Conservation (phyloP, 192 early-diverging fungal species). For the Mortierella hygrophila region DNA sequence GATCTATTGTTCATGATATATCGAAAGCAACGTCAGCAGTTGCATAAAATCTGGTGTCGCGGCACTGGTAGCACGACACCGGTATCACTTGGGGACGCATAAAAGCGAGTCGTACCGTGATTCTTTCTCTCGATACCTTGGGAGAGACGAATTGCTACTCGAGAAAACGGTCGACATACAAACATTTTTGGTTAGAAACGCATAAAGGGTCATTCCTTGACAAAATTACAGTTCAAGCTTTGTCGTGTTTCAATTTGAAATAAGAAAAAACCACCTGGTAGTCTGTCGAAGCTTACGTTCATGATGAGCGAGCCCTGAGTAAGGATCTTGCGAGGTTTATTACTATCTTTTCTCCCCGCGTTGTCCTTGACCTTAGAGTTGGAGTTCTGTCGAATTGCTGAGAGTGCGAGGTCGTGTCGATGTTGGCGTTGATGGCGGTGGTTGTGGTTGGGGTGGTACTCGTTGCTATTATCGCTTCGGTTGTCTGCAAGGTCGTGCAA, state of each 20-base stretch:
- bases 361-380: background rate
- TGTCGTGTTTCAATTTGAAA: background rate
- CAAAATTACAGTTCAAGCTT: background rate
- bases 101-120: slow-evolving; percentile 20
- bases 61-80: background rate
- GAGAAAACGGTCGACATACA: background rate
- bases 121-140: slow-evolving; percentile 25
- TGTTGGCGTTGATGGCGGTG: background rate
- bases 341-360: slow-evolving; percentile 17
- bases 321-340: slow-evolving; percentile 50
- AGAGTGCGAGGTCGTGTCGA: background rate
- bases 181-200: background rate
- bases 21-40: background rate
- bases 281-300: slow-evolving; percentile 26
- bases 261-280: background rate
- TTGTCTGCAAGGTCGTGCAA: background rate
- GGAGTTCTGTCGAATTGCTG: background rate
- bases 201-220: background rate
- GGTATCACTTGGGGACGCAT: background rate
- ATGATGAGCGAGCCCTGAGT: slow-evolving; percentile 34
- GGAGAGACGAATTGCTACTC: slow-evolving; percentile 36
- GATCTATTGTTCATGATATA: slow-evolving; percentile 8
- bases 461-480: background rate
- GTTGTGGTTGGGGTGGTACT: background rate
- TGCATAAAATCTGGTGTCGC: background rate